Base-by-base conservation (phyloP, 169 alveolate genomes). In the Plasmodium gonderi region DNA sequence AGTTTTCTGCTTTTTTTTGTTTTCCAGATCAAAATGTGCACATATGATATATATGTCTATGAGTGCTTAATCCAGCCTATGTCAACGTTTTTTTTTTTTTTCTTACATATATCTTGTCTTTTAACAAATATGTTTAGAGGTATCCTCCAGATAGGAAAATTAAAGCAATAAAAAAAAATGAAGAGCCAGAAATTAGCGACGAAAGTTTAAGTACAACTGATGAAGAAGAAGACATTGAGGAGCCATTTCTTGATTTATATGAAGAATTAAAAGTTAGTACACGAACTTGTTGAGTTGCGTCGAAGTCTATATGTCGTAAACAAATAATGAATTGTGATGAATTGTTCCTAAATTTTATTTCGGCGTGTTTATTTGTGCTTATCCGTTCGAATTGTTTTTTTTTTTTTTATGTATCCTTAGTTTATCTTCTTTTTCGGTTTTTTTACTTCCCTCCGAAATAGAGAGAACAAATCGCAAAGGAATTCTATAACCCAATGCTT, bases 151-250 rank as follows among this genome's bases (percentile, higher is more conserved):
- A 33, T 36, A 85, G 68, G 77, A 90, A 77, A 67, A 40, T 11
- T 7, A 76, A 49, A 29, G 45, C 75, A 3, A 78, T 64, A 64
- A 77, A 65, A 65, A 76, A 8, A 67, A 36, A 42, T 26, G 94
- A 90, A 31, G 94, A 90, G 36, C 9, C 54, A 12, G 83, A 74
- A 74, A 45, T 90, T 9, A 90, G 91, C 47, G 94, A 78, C 1
- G 90, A 76, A 36, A 78, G 82, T 26, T 26, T 64, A 65, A 90
- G 94, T 29, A 78, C 91, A 8, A 77, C 94, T 40, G 89, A 87
- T 75, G 94, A 90, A 4, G 94, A 90, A 26, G 93, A 87, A 40
- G 93, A 87, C 33, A 26, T 87, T 23, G 91, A 90, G 6, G 94
- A 90, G 49, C 94, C 94, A 14, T 90, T 90, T 44, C 81, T 90